Conservation (phyloP, 2,329 filamentous ascomycete genomes). For the Xylaria sp. region DNA sequence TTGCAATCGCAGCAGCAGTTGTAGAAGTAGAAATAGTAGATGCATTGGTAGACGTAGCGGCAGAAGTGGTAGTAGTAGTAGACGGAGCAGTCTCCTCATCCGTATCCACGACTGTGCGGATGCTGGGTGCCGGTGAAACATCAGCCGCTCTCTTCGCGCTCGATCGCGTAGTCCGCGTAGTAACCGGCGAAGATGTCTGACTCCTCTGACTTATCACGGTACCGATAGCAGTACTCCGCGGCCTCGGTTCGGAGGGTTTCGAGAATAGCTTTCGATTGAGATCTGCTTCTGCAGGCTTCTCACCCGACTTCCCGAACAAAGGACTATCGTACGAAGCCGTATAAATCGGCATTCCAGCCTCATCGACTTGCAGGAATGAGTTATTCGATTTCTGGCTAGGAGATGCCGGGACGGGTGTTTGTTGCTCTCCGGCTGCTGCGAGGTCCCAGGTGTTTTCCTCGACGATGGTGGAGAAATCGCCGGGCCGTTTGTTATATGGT, state of each 20-base stretch:
- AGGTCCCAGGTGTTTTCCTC: conserved; percentile 57
- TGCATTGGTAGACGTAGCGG: not conserved
- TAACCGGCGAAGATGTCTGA: not conserved
- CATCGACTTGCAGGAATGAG: not conserved
- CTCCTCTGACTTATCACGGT: conserved; percentile 2
- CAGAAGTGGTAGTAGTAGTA: not conserved
- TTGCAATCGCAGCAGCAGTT: not conserved
- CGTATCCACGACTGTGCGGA: not conserved
- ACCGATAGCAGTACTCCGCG: not conserved
- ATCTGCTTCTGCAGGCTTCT: conserved; percentile 39
- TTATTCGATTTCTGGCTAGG: not conserved
- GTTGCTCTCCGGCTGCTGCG: conserved; percentile 40
- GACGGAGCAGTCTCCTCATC: conserved; percentile 31
- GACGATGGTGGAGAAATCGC: conserved; percentile 52
- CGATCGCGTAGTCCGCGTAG: conserved; percentile 11
- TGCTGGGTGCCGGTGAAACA: conserved; percentile 13
- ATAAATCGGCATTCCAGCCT: conserved; percentile 14
- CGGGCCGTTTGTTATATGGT: conserved; percentile 44
- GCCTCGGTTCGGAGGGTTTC: conserved; percentile 30
- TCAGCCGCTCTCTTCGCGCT: conserved; percentile 25
- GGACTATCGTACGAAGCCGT: conserved; percentile 41
- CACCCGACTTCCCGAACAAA: conserved; percentile 42
- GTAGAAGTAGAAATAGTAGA: not conserved
- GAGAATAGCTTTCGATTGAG: conserved; percentile 41
- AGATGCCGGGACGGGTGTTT: conserved; percentile 23